Conservation (phyloP, 2,329 filamentous ascomycete species). For the Shiraia bambusicola region DNA sequence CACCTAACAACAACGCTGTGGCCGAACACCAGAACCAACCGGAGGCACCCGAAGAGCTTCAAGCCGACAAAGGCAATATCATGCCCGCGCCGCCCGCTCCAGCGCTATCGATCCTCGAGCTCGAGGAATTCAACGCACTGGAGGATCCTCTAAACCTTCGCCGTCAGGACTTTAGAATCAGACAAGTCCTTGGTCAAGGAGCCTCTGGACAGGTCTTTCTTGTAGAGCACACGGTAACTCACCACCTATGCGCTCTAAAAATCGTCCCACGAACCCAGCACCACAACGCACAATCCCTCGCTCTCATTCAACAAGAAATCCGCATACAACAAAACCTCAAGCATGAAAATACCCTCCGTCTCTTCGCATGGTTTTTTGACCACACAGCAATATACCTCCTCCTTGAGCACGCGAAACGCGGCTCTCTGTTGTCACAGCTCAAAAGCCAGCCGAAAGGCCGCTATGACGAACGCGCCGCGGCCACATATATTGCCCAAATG, state of each 20-base stretch:
- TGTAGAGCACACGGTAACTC: slow-evolving; percentile 70
- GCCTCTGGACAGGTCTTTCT: slow-evolving; percentile 83
- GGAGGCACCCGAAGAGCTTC: slow-evolving; percentile 3
- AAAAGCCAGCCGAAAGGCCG: slow-evolving; percentile 71
- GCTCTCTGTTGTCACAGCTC: slow-evolving; percentile 79
- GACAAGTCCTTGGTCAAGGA: slow-evolving; percentile 75
- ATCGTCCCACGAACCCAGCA: slow-evolving; percentile 78
- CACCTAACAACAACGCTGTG: not conserved
- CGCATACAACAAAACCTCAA: slow-evolving; percentile 83
- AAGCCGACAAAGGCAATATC: slow-evolving; percentile 1
- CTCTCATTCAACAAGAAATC: slow-evolving; percentile 78
- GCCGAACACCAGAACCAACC: slow-evolving; percentile 3
- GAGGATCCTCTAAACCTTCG: not conserved
- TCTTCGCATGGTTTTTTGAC: slow-evolving; percentile 83
- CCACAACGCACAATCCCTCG: slow-evolving; percentile 72
- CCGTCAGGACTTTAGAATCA: slow-evolving; percentile 80
- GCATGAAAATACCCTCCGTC: slow-evolving; percentile 76
- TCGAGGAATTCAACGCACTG: not conserved
- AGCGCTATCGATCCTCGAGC: not conserved
- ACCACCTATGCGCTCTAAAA: slow-evolving; percentile 80
- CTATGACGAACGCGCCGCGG: slow-evolving; percentile 78
- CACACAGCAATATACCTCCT: slow-evolving; percentile 80
- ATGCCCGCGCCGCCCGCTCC: not conserved
- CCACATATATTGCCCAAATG: slow-evolving; percentile 82
- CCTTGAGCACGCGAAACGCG: slow-evolving; percentile 77